phyloP scores from a whole-genome alignment of 1,139 yeast species.

The Pichia cactophila region DNA sequence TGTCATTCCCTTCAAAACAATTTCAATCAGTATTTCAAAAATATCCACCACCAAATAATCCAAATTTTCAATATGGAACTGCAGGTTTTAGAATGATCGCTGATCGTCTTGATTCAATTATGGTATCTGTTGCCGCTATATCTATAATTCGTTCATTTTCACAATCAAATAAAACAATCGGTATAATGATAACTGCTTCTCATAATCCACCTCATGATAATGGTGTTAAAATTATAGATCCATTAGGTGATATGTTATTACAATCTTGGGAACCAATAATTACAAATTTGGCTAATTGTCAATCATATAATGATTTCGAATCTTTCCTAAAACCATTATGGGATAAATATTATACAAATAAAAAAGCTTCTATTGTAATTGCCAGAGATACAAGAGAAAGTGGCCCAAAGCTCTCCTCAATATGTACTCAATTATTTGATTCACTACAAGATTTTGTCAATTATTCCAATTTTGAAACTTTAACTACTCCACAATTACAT shows the following conservation, averaged over 20 bases:
- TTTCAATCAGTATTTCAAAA: conserved; percentile 30
- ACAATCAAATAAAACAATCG: conserved; percentile 61
- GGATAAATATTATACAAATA: conserved; percentile 25
- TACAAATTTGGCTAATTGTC: conserved; percentile 69
- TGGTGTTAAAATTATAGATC: conserved; percentile 95
- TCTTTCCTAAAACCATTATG: conserved; percentile 24
- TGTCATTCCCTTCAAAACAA: conserved; percentile 19
- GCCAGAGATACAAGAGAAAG: conserved; percentile 76
- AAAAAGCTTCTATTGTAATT: conserved; percentile 36
- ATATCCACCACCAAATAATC: conserved; percentile 42
- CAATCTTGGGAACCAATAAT: conserved; percentile 81
- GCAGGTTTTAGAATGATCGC: conserved; percentile 93
- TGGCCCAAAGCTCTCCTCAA: conserved; percentile 55
- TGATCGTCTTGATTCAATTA: conserved; percentile 64
- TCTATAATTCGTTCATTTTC: conserved; percentile 76
- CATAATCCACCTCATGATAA: conserved; percentile 94
- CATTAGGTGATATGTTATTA: conserved; percentile 87
- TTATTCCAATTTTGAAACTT: conserved; percentile 53
- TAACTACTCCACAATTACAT: conserved; percentile 94
- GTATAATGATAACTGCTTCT: conserved; percentile 95
- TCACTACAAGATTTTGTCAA: conserved; percentile 31
- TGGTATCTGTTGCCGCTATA: conserved; percentile 74
- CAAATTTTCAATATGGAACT: conserved; percentile 71
- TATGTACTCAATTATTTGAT: conserved; percentile 63
- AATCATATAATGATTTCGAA: conserved; percentile 30